Evolutionary conservation across 2,329 filamentous ascomycete species (phyloP).

Genomic region (Trichoderma brevicompactum): DNA sequence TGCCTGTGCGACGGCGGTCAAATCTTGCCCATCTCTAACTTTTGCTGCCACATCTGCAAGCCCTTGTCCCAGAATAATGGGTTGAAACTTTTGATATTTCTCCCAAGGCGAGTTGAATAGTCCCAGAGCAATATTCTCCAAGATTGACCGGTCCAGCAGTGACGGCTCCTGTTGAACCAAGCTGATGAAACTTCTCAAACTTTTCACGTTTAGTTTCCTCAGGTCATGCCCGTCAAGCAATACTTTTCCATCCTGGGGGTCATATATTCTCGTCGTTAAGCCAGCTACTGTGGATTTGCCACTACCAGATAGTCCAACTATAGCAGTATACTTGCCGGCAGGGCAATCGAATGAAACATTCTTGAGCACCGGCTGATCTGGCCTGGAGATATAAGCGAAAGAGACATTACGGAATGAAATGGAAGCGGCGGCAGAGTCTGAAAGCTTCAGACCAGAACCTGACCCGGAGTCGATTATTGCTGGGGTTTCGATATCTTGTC

Average conservation of each 20-base stretch:
- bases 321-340: slow-evolving; percentile 56
- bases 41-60: slow-evolving; percentile 56
- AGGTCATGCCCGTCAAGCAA: slow-evolving; percentile 54
- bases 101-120: slow-evolving; percentile 49
- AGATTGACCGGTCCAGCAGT: slow-evolving; percentile 51
- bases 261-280: slow-evolving; percentile 61
- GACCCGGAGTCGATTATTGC: slow-evolving; percentile 51
- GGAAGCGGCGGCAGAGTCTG: slow-evolving; percentile 44
- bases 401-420: slow-evolving; percentile 49
- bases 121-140: slow-evolving; percentile 58
- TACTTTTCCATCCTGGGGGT: slow-evolving; percentile 55
- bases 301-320: slow-evolving; percentile 62
- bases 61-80: slow-evolving; percentile 52
- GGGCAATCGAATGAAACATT: slow-evolving; percentile 53
- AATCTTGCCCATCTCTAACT: slow-evolving; percentile 55
- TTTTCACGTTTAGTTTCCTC: slow-evolving; percentile 52
- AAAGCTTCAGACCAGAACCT: slow-evolving; percentile 48
- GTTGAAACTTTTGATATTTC: slow-evolving; percentile 48
- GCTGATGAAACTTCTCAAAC: slow-evolving; percentile 48
- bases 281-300: slow-evolving; percentile 62
- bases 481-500: slow-evolving; percentile 59
- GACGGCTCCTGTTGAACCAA: slow-evolving; percentile 53
- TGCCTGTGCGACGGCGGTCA: slow-evolving; percentile 49
- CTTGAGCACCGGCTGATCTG: slow-evolving; percentile 49
- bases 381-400: slow-evolving; percentile 52